Percentiles rank a stretch among this genome's conserved stretches.
Conservation (phyloP, 176 grass and related monocot genomes). For the Stipa capillata region DNA sequence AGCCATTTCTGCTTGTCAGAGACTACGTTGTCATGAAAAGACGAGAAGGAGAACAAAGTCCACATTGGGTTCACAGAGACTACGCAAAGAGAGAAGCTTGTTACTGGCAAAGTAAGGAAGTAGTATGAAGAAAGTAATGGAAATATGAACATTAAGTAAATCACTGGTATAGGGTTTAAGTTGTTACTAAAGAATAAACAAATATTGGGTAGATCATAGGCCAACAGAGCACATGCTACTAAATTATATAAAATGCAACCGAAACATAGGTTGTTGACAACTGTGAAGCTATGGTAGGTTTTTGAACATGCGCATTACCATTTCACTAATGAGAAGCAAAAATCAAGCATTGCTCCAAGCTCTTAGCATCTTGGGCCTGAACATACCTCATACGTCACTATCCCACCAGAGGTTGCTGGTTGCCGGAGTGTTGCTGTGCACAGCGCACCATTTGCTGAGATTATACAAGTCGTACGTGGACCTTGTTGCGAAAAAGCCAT, state of each 20-base stretch:
- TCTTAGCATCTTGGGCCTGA: neutral
- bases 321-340: neutral
- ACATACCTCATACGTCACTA: conserved; percentile 93
- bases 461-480: conserved; percentile 85
- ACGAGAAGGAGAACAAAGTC: neutral
- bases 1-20: neutral
- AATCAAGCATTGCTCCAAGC: neutral
- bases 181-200: neutral
- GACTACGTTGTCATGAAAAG: neutral
- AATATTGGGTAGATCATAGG: neutral
- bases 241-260: neutral
- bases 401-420: conserved; percentile 88
- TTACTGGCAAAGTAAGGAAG: neutral
- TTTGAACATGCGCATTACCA: neutral
- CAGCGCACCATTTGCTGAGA: conserved; percentile 87
- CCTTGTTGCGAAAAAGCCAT: conserved; percentile 97
- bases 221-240: neutral
- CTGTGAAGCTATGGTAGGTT: neutral
- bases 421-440: conserved; percentile 88
- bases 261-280: neutral
- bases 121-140: neutral
- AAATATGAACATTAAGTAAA: neutral
- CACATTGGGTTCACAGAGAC: neutral
- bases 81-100: neutral
- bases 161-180: neutral